A percentile compares a stretch with the other conserved stretches of the same genome.
These are phyloP conservation scores for Diplodia seriata DNA, from an alignment of 2,329 filamentous ascomycete species.

Conservation along the genomic window DNA sequence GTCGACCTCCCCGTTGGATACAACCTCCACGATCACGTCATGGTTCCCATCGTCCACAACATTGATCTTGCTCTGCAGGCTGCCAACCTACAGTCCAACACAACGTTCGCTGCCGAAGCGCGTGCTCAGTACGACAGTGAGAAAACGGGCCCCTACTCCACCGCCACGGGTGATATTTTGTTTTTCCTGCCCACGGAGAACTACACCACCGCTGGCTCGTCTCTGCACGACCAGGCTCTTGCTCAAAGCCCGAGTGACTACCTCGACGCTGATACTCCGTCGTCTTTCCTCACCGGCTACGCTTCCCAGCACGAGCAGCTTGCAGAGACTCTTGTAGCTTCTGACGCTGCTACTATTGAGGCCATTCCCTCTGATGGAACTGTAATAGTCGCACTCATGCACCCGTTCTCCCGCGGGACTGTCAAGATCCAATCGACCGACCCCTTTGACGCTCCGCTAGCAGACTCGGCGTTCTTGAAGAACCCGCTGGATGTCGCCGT, in stretches of 20 bases:
- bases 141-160: conserved; percentile 17
- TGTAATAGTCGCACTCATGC: conserved; percentile 10
- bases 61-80: conserved; percentile 13
- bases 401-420: conserved; percentile 39
- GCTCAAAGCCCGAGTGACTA: conserved; percentile 7
- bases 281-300: conserved; percentile 3
- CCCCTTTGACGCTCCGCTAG: conserved; percentile 22
- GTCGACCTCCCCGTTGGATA: conserved; percentile 38
- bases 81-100: conserved; percentile 17
- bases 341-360: conserved; percentile 19
- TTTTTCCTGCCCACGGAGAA: conserved; percentile 31
- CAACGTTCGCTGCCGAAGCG: conserved; percentile 15
- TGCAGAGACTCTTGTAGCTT: conserved; percentile 19
- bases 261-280: conserved; percentile 6
- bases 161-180: conserved; percentile 13
- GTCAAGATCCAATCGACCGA: conserved; percentile 37
- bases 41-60: conserved; percentile 23
- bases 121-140: conserved; percentile 23
- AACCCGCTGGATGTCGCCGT: conserved; percentile 40
- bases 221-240: conserved; percentile 13
- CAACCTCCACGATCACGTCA: conserved; percentile 33
- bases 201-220: conserved; percentile 9
- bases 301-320: conserved; percentile 24
- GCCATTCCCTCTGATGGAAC: conserved; percentile 21
- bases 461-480: conserved; percentile 34